Evolutionary conservation across 2,329 filamentous ascomycete genomes (phyloP), one percentile per base, ranked within the genome.

Genomic region (Xylaria sp.): DNA sequence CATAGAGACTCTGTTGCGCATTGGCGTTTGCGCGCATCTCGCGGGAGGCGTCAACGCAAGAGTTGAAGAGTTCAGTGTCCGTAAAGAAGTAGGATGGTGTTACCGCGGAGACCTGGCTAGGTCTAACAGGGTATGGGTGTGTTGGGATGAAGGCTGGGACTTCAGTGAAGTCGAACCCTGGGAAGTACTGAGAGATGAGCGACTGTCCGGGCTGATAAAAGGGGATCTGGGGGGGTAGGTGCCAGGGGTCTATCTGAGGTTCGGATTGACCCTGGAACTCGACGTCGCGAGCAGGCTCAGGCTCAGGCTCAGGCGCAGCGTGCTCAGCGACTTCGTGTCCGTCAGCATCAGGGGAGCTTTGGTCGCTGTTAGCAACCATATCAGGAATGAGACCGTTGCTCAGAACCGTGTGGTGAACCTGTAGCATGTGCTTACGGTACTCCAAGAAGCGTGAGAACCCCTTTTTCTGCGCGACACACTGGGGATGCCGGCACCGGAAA

Each of bases 381-480:
- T 23, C n/a, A 23, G 25, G 6, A 51, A 5, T 6, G 5, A 18
- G 13, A 29, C 16, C 2, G 18, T 0, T 21, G 40, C 9, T 25
- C 9, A 5, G 44, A 23, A 4, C 5, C 6, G 32, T 27, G 13
- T 60, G 44, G 35, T 65, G 63, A 18, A n/a, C n/a, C 1, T 2
- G 1, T 3, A 16, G 10, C 63, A 65, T 65, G 9, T 65, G 63
- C 1, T 27, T 44, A 2, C 13, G 2, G 25, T 25, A 65, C 6
- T 65, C 55, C 3, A 47, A 32, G n/a, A 53, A 47, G 2, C 54
- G 55, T 12, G 9, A 1, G 5, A 35, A 65, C 4, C 63, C 55
- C 21, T 21, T 65, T 1, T 37, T 65, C 0, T 2, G 3, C 3
- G 6, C 8, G 5, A 25, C n/a, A 10, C 63, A 65, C 16, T 10